phyloP scores from a whole-genome alignment of 495 filamentous ascomycete genomes.

The Tuber microsphaerosporum region DNA sequence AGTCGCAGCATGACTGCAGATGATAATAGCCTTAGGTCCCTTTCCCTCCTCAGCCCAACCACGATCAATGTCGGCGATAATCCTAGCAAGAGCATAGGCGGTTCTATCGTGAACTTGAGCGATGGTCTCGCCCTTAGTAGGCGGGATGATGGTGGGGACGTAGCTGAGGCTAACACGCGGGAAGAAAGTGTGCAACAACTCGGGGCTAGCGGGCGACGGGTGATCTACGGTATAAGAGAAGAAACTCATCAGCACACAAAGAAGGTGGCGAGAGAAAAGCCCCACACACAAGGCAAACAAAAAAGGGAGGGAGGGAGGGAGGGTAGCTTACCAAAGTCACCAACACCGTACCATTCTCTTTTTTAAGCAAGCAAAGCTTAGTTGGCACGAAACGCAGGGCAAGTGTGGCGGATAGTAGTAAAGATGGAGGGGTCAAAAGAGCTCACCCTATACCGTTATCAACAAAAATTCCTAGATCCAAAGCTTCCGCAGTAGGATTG shows the following conservation, averaged over 20 bases:
- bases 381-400: not conserved
- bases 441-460: constrained; percentile 42
- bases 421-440: not conserved
- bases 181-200: constrained; percentile 58
- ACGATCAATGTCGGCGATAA: constrained; percentile 66
- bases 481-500: constrained; percentile 56
- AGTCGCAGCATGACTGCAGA: constrained; percentile 86
- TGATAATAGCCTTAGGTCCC: constrained; percentile 52
- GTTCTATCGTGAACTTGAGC: constrained; percentile 69
- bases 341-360: constrained; percentile 83
- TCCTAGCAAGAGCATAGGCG: constrained; percentile 58
- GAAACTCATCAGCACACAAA: not conserved
- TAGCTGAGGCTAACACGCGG: constrained; percentile 53
- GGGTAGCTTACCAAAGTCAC: constrained; percentile 52
- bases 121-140: constrained; percentile 66
- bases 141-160: constrained; percentile 56
- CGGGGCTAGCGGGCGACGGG: constrained; percentile 61
- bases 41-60: constrained; percentile 48
- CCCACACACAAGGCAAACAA: not conserved
- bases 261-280: not conserved
- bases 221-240: constrained; percentile 52
- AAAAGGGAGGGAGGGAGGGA: not conserved
- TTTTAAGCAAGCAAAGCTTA: not conserved
- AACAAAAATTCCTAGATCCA: constrained; percentile 43
- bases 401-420: constrained; percentile 2